These are phyloP conservation scores for Friedmanniomyces simplex DNA, from an alignment of 495 filamentous ascomycete genomes.

Conservation along the genomic window DNA sequence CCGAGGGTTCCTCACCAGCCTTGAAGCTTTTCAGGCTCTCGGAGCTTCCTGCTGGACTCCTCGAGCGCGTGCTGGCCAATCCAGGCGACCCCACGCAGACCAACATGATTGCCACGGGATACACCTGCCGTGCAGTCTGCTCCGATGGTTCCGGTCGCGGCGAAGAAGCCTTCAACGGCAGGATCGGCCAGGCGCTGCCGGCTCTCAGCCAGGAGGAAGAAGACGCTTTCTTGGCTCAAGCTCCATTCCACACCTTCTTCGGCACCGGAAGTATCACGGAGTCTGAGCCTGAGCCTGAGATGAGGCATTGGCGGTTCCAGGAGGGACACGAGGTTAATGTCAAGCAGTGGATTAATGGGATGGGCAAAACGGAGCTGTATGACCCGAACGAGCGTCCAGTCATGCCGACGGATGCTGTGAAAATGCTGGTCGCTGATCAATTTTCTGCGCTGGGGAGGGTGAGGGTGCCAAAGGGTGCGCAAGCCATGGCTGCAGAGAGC, in stretches of 20 bases:
- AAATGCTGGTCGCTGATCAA: conserved; percentile 2
- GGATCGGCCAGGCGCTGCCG: background rate
- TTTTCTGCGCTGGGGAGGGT: background rate
- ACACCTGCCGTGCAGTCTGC: background rate
- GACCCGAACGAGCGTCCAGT: background rate
- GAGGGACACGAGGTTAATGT: background rate
- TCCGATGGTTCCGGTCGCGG: background rate
- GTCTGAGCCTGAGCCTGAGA: background rate
- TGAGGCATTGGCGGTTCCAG: background rate
- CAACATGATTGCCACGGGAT: background rate
- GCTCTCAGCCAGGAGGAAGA: background rate
- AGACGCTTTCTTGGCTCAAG: background rate
- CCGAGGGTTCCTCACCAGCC: background rate
- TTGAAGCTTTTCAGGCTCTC: conserved; percentile 3
- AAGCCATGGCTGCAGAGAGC: background rate
- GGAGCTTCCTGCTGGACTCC: background rate
- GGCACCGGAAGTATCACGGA: background rate
- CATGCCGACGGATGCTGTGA: conserved; percentile 6
- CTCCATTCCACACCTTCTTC: background rate
- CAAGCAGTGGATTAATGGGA: conserved; percentile 10
- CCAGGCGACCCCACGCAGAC: background rate
- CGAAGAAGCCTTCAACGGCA: conserved; percentile 7
- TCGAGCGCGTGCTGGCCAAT: background rate
- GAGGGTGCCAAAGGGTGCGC: background rate
- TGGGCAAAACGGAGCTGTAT: conserved; percentile 2